phyloP scores from a whole-genome alignment of 768 basidiomycete species.

The Filobasidium floriforme region DNA sequence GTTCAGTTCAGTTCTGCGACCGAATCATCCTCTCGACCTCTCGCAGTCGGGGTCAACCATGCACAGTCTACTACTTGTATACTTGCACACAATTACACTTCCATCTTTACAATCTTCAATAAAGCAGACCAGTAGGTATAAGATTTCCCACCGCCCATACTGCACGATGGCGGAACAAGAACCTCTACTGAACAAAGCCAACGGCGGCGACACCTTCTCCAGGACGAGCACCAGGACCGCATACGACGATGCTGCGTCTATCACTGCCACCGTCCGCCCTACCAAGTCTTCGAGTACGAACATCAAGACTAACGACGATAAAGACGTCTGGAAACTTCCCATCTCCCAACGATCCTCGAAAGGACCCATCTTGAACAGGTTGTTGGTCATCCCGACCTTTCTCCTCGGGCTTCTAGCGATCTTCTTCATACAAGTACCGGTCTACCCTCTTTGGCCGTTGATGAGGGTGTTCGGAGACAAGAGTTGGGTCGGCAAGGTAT shows the following conservation, averaged over 20 bases:
- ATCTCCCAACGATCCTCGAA: conserved; percentile 39
- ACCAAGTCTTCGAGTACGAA: neutral
- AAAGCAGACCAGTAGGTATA: too few relatives aligned
- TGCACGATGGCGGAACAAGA: neutral
- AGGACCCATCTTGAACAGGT: conserved; percentile 28
- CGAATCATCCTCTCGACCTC: too few relatives aligned
- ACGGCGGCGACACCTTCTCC: neutral
- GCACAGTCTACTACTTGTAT: too few relatives aligned
- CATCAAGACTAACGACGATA: neutral
- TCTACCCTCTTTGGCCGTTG: conserved; percentile 61
- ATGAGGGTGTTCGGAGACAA: conserved; percentile 42
- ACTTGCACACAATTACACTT: too few relatives aligned
- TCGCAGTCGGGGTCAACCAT: too few relatives aligned
- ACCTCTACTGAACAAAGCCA: neutral
- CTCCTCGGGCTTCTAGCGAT: conserved; percentile 64
- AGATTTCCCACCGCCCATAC: too few relatives aligned
- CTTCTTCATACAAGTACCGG: conserved; percentile 56
- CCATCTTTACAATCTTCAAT: too few relatives aligned
- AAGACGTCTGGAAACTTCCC: conserved; percentile 40
- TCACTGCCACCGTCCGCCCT: neutral
- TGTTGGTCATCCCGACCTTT: conserved; percentile 44
- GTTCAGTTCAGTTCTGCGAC: too few relatives aligned
- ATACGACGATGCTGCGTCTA: neutral
- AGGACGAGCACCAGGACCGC: neutral
- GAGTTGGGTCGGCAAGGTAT: conserved; percentile 45